These are phyloP conservation scores for Juglanconis juglandina DNA, from an alignment of 2,329 filamentous ascomycete genomes.

Conservation along the genomic window DNA sequence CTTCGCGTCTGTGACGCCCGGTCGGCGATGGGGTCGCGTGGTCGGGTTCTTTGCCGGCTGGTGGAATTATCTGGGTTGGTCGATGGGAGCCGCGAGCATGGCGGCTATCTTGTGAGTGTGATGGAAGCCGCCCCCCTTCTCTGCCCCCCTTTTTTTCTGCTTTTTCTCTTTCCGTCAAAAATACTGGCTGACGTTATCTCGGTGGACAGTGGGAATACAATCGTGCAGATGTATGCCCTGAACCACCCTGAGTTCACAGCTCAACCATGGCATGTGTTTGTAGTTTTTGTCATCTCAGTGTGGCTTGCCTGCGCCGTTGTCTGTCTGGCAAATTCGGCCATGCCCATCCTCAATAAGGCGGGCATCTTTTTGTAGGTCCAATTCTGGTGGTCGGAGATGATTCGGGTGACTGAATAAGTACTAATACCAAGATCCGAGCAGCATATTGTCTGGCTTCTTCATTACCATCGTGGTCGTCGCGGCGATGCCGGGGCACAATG, in stretches of 20 bases:
- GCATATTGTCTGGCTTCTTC: slow-evolving; percentile 49
- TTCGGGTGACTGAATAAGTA: background rate
- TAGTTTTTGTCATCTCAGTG: slow-evolving; percentile 37
- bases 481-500: slow-evolving; percentile 43
- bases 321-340: slow-evolving; percentile 53
- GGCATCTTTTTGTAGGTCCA: slow-evolving; percentile 42
- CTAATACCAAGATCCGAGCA: background rate
- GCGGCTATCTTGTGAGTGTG: slow-evolving; percentile 31
- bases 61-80: slow-evolving; percentile 44
- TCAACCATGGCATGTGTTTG: slow-evolving; percentile 41
- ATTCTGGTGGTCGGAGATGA: background rate
- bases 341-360: slow-evolving; percentile 51
- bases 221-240: slow-evolving; percentile 42
- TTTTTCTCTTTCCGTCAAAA: background rate
- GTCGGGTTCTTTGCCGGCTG: slow-evolving; percentile 45
- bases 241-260: slow-evolving; percentile 35
- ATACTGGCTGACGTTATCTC: background rate
- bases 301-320: slow-evolving; percentile 37
- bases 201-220: slow-evolving; percentile 29
- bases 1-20: slow-evolving; percentile 58
- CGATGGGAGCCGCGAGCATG: slow-evolving; percentile 38
- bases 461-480: slow-evolving; percentile 54
- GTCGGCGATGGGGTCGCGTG: slow-evolving; percentile 45
- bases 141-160: no score
- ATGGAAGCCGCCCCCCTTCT: no score